phyloP scores from a whole-genome alignment of 805 yeast genomes.

The Cyberlindnera japonica region DNA sequence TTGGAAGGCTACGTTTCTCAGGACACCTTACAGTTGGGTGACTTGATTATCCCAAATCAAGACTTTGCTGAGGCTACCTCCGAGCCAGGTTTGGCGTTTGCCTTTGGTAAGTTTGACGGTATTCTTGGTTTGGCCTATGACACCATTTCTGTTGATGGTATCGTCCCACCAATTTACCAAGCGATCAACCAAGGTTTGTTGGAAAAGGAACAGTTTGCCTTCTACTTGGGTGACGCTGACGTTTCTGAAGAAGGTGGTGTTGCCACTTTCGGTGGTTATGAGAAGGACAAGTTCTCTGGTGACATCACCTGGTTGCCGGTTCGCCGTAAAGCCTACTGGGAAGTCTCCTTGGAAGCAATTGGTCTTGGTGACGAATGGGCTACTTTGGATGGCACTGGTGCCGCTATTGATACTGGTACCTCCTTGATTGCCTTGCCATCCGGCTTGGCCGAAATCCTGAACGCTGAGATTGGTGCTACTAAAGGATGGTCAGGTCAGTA shows the following conservation, averaged over 20 bases:
- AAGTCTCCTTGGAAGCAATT: conserved; percentile 87
- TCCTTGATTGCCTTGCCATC: conserved; percentile 93
- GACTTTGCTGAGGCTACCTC: conserved; percentile 96
- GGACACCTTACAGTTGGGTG: conserved; percentile 80
- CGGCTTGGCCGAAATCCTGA: conserved; percentile 91
- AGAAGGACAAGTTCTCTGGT: conserved; percentile 71
- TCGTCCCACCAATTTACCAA: conserved; percentile 92
- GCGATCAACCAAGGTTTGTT: conserved; percentile 79
- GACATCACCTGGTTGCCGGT: conserved; percentile 94
- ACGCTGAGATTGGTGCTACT: conserved; percentile 94
- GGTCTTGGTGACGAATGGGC: conserved; percentile 93
- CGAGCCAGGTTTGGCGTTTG: conserved; percentile 97
- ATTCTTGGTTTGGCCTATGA: conserved; percentile 93
- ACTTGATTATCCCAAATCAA: conserved; percentile 78
- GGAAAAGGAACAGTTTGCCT: conserved; percentile 83
- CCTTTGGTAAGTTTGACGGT: conserved; percentile 98
- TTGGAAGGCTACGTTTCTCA: conserved; percentile 89
- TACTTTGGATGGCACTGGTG: conserved; percentile 77
- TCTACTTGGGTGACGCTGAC: conserved; percentile 79
- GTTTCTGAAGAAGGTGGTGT: conserved; percentile 77
- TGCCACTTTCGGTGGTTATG: conserved; percentile 95
- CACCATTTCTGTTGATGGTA: conserved; percentile 80
- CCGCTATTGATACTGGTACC: conserved; percentile 98
- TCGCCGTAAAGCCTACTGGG: conserved; percentile 99
- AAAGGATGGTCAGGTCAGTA: conserved; percentile 98